A percentile compares a stretch with the other conserved stretches of the same genome.
These are phyloP conservation scores for Hylodesmum podocarpum DNA, from an alignment of 306 rosid species.

Conservation along the genomic window DNA sequence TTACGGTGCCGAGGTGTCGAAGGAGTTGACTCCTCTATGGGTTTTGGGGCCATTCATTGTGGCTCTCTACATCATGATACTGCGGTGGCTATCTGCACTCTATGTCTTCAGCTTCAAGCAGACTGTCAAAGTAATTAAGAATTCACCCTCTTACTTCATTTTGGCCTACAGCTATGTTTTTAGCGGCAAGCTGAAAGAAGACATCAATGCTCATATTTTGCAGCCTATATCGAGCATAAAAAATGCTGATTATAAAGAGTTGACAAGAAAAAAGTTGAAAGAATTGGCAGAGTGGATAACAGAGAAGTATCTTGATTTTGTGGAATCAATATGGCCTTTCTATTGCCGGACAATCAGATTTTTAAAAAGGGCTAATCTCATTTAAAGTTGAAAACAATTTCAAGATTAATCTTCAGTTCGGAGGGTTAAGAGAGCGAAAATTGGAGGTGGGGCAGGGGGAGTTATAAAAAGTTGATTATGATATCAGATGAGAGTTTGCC, in stretches of 20 bases:
- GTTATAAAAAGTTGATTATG: background rate
- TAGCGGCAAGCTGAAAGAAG: slow-evolving; percentile 67
- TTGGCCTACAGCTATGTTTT: slow-evolving; percentile 47
- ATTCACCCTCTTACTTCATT: slow-evolving; percentile 58
- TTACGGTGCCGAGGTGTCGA: slow-evolving; percentile 77
- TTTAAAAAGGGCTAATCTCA: slow-evolving; percentile 77
- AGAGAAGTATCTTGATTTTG: slow-evolving; percentile 71
- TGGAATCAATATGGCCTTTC: slow-evolving; percentile 85
- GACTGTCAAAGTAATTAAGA: slow-evolving; percentile 53
- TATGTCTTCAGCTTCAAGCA: slow-evolving; percentile 77
- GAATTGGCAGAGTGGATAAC: slow-evolving; percentile 49
- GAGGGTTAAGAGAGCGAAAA: slow-evolving; percentile 16
- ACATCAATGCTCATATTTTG: slow-evolving; percentile 39
- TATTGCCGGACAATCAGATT: slow-evolving; percentile 79
- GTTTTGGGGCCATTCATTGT: slow-evolving; percentile 63
- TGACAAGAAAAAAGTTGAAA: slow-evolving; percentile 54
- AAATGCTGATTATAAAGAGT: slow-evolving; percentile 58
- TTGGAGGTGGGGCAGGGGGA: background rate
- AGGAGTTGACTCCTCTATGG: slow-evolving; percentile 88
- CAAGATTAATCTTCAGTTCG: slow-evolving; percentile 33
- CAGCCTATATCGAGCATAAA: slow-evolving; percentile 57
- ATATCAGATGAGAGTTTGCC: slow-evolving; percentile 24
- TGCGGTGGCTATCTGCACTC: slow-evolving; percentile 56
- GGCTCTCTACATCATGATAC: slow-evolving; percentile 65
- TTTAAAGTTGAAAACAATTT: slow-evolving; percentile 38